Evolutionary conservation across 306 rosid genomes (phyloP).

Genomic region (Pueraria montana): DNA sequence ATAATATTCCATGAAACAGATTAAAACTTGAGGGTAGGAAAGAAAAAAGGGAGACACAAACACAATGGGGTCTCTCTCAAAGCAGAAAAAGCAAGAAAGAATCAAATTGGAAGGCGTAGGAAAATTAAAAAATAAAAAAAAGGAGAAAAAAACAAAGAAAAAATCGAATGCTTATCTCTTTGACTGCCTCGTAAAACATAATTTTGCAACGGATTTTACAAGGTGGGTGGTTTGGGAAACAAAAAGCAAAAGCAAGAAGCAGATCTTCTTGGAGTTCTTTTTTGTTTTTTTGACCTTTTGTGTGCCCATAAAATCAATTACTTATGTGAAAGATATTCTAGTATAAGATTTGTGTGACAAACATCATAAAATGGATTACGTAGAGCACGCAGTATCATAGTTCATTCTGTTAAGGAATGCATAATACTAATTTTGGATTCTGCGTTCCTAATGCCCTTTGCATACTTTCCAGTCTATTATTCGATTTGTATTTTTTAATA

Average conservation of each 20-base stretch:
- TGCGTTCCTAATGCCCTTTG: background rate
- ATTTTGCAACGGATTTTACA: slow-evolving; percentile 55
- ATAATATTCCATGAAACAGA: slow-evolving; percentile 47
- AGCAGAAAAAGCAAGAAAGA: slow-evolving; percentile 61
- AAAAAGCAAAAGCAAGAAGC: slow-evolving; percentile 75
- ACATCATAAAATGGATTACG: background rate
- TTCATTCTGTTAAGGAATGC: background rate
- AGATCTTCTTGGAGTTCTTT: slow-evolving; percentile 66
- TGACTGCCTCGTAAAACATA: slow-evolving; percentile 89
- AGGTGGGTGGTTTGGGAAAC: slow-evolving; percentile 63
- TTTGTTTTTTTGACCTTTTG: slow-evolving; percentile 38
- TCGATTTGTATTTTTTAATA: background rate
- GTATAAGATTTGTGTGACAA: background rate
- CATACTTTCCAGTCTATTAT: background rate
- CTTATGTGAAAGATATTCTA: background rate
- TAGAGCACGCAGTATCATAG: background rate
- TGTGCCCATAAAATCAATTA: background rate
- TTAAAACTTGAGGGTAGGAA: slow-evolving; percentile 38
- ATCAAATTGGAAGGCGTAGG: slow-evolving; percentile 37
- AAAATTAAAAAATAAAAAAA: slow-evolving; percentile 13
- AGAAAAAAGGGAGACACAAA: slow-evolving; percentile 39
- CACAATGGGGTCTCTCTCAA: slow-evolving; percentile 63
- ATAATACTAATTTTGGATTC: background rate
- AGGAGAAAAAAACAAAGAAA: slow-evolving; percentile 39
- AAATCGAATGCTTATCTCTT: slow-evolving; percentile 52